Conservation (phyloP, 2,329 filamentous ascomycete species). For the Curvularia lunata region DNA sequence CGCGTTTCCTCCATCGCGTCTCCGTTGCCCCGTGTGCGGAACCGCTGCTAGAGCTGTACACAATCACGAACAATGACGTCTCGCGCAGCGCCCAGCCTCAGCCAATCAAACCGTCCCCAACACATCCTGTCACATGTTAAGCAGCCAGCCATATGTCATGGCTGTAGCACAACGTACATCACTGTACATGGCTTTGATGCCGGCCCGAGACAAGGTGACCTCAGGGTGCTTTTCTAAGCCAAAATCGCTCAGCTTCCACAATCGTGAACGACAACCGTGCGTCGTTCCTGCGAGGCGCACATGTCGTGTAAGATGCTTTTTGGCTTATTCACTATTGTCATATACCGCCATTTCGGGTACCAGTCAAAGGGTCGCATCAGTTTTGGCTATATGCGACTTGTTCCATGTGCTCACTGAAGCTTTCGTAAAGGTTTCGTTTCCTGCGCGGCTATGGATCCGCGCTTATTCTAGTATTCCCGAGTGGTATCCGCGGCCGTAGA, state of each 20-base stretch:
- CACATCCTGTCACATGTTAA: slow-evolving; percentile 10
- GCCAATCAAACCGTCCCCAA: slow-evolving; percentile 12
- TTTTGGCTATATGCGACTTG: slow-evolving; percentile 8
- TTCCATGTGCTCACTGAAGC: neutral
- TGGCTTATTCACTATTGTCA: slow-evolving; percentile 4
- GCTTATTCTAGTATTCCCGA: neutral
- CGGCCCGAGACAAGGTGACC: slow-evolving; percentile 9
- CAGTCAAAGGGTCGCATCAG: slow-evolving; percentile 3
- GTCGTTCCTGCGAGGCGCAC: slow-evolving; percentile 12
- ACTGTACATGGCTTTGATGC: slow-evolving; percentile 10
- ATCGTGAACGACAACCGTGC: slow-evolving; percentile 10
- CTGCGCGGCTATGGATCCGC: slow-evolving; percentile 12
- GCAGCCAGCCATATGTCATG: neutral
- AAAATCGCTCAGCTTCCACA: slow-evolving; percentile 1
- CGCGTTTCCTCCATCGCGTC: slow-evolving; percentile 9
- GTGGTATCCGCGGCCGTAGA: slow-evolving; percentile 27
- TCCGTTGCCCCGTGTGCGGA: slow-evolving; percentile 19
- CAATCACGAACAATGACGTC: slow-evolving; percentile 18
- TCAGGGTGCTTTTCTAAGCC: slow-evolving; percentile 13
- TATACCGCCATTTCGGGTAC: slow-evolving; percentile 10
- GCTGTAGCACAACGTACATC: slow-evolving; percentile 5
- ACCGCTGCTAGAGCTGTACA: slow-evolving; percentile 9
- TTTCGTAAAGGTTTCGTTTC: slow-evolving; percentile 8
- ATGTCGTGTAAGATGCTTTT: slow-evolving; percentile 6
- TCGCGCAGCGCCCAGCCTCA: slow-evolving; percentile 5